Percentiles rank a stretch among this genome's conserved stretches.
Evolutionary conservation across 805 yeast species (phyloP).

Genomic region (Candida glaebosa): DNA sequence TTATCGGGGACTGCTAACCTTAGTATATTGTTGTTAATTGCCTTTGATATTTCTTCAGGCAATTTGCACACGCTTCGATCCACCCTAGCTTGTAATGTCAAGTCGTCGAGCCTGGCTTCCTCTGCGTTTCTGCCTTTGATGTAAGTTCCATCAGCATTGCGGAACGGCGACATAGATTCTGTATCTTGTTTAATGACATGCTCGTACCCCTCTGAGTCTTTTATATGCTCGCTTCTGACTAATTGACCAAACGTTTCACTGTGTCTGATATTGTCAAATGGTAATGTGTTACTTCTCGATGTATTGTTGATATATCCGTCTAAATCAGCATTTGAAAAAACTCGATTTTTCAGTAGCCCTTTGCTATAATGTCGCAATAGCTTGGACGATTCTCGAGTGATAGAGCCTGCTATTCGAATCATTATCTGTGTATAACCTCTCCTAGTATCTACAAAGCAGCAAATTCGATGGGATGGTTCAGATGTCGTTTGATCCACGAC

Average conservation of each 20-base stretch:
- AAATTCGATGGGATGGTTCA: neutral
- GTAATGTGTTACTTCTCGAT: slow-evolving; percentile 8
- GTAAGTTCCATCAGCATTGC: slow-evolving; percentile 39
- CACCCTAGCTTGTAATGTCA: slow-evolving; percentile 55
- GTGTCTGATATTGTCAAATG: slow-evolving; percentile 18
- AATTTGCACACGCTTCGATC: slow-evolving; percentile 50
- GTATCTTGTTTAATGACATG: neutral
- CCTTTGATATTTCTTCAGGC: slow-evolving; percentile 54
- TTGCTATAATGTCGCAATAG: neutral
- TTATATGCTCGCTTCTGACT: slow-evolving; percentile 2
- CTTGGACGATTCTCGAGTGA: neutral
- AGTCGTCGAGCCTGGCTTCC: slow-evolving; percentile 56
- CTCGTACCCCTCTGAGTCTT: slow-evolving; percentile 1
- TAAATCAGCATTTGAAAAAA: neutral
- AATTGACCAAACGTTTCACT: slow-evolving; percentile 14
- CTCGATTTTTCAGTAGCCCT: neutral
- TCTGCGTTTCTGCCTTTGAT: slow-evolving; percentile 42
- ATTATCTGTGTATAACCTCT: neutral
- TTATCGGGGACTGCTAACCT: slow-evolving; percentile 59
- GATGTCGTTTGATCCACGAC: neutral
- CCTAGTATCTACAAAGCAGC: neutral
- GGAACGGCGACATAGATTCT: slow-evolving; percentile 26
- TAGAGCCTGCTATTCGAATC: slow-evolving; percentile 1
- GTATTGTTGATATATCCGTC: neutral
- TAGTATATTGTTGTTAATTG: slow-evolving; percentile 63